Base-by-base conservation (phyloP, 2,329 filamentous ascomycete species). In the Colletotrichum sp. region DNA sequence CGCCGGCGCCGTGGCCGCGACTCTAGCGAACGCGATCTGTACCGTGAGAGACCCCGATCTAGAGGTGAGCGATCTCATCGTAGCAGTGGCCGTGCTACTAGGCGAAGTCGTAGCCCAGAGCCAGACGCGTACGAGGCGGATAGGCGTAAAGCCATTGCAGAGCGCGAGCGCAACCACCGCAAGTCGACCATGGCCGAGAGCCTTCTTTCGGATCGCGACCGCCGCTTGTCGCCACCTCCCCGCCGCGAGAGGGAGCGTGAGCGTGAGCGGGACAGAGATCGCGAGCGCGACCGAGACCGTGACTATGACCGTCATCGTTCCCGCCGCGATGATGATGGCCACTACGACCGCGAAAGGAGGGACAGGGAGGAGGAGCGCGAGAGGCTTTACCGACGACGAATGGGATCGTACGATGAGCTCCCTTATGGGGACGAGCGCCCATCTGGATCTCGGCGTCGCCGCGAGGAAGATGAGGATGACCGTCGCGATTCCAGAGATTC, bases 41-140 rank as follows among this genome's bases (percentile, higher is more conserved):
- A 93, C 79, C 92, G 94, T 81, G 92, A 92, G 60, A 88, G 90
- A 81, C 92, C 91, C 57, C 83, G 87, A 79, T 88, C 87, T 67
- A 87, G 89, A 85, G 90, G 90, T 87, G 92, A 93, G 85, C 88
- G 91, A 86, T 89, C 90, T 85, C 91, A 93, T 84, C 91, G 92
- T 79, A 87, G 87, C 81, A 87, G 88, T 79, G 88, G 86, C 79
- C 90, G 91, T 81, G 85, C 88, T 81, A 85, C 86, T 79, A 89
- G 95, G 80, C 91, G 92, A 80, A 98, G 95, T 82, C 95, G 96
- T 80, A 96, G 94, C 80, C 96, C 96, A n/a, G 97, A 99, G 84
- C 92, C 92, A 74, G 96, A 99, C 86, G 92, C 95, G 24, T 99
- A 99, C 84, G 97, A 99, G 85, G 97, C 96, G 76, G 97, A 99